Base-by-base conservation (phyloP, 768 basidiomycete genomes). In the Boletus sp. region DNA sequence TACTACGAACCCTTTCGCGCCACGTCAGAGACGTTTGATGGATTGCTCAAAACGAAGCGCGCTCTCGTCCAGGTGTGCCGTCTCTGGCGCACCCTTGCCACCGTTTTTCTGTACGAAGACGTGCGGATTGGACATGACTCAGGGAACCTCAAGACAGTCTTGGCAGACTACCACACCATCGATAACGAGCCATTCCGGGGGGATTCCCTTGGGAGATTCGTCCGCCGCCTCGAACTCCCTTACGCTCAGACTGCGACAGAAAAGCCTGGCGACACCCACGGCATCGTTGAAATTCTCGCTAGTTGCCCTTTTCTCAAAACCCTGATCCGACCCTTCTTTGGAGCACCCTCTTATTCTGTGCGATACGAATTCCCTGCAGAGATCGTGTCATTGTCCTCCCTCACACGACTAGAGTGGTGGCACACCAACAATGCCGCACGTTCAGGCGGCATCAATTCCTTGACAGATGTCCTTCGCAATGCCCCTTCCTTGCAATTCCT, bases 391-490 rank as follows among this genome's bases (percentile, higher is more conserved):
- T 57, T 86, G 14, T 70, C 74, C 21, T 79, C 79, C 21, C 72
- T 88, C 38, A 79, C 77, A 41, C 80, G 84, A 27, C 75, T 88
- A 30, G 85, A 87, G 46, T 88, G 85, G 84, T 87, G 83, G 83
- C 78, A 86, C 61, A 66, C 80, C 58, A 72, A 67, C 55, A 65
- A 69, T 65, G 85, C 85, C 21, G 79, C 82, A 37, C 76, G 81
- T 42, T 76, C 82, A 17, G 85, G 85, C 2, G 86, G 85, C 7
- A 82, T 87, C 55, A 87, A 88, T 67, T 83, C 79, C 7, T 70
- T 88, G 39, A 62, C 64, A 3, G 69, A 77, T 48, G 81, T 85
- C 54, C 75, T 88, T 25, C 70, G 65, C 9, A 71, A 68, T 43
- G 66, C 84, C 4, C 83, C 86, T 7, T 81, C 79, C 54, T 63